Percentiles rank a stretch among this genome's conserved stretches.
These are phyloP conservation scores for Monilinia fructicola DNA, from an alignment of 2,329 filamentous ascomycete species.

Conservation along the genomic window DNA sequence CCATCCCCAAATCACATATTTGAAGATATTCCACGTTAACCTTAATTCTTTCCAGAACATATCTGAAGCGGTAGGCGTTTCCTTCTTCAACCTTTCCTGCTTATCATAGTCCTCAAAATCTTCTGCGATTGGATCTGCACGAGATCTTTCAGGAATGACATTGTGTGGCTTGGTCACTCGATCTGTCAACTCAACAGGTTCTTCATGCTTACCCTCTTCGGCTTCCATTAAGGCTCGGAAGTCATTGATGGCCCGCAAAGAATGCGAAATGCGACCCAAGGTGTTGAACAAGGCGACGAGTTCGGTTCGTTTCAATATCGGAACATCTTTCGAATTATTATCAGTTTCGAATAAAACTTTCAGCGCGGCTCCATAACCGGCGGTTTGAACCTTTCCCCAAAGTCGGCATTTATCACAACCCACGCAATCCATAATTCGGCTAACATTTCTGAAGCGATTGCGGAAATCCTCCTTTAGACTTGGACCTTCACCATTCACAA, in stretches of 20 bases:
- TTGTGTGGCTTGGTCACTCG: constrained; percentile 46
- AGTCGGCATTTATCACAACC: constrained; percentile 98
- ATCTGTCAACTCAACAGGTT: constrained; percentile 32
- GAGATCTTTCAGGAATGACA: constrained; percentile 39
- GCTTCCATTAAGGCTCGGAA: constrained; percentile 61
- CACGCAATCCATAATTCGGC: constrained; percentile 96
- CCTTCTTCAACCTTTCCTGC: constrained; percentile 36
- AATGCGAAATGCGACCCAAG: constrained; percentile 80
- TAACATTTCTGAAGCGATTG: constrained; percentile 95
- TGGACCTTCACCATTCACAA: constrained; percentile 72
- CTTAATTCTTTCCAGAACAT: constrained; percentile 62
- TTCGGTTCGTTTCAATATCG: constrained; percentile 80
- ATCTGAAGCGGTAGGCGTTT: constrained; percentile 50
- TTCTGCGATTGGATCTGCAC: constrained; percentile 42
- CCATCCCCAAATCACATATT: constrained; percentile 71
- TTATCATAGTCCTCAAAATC: constrained; percentile 45
- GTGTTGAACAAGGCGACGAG: constrained; percentile 95
- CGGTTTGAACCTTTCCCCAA: constrained; percentile 96
- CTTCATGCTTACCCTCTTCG: constrained; percentile 38
- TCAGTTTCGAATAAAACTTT: constrained; percentile 97
- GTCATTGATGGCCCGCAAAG: constrained; percentile 69
- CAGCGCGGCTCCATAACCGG: constrained; percentile 88
- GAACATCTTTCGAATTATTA: constrained; percentile 56
- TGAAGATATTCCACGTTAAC: constrained; percentile 60
- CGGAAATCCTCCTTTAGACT: constrained; percentile 95